Base-by-base conservation (phyloP, 2,329 filamentous ascomycete genomes). In the Phialocephala sp. region DNA sequence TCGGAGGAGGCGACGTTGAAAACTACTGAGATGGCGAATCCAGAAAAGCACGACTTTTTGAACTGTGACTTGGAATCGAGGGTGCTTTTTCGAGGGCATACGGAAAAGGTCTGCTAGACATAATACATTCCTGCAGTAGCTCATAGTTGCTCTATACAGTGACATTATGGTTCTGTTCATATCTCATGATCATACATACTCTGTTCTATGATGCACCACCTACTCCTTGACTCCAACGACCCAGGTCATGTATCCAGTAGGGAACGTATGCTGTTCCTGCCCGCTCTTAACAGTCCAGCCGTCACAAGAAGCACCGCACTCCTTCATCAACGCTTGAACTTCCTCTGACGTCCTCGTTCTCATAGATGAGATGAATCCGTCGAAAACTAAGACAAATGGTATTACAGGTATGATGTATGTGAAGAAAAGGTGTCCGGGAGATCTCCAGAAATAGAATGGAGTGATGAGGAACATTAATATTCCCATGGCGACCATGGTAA, bases 311-410 rank as follows among this genome's bases (percentile, higher is more conserved):
- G 80, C 82, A 12, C 81, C 83, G 72, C 84, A 86, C 4, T 79
- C 80, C 63, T 83, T 81, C 68, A 92, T 76, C 70, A 93, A 75
- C 0, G 74, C 74, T 74, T 88, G 80, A 5, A 92, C 84, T 77
- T 93, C 91, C 15, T 84, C 82, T 0, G 88, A 82, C 4, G 86
- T 91, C 63, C 91, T 83, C 8, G 89, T 91, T 52, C 91, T 80
- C 70, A 93, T 74, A 45, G 85, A 85, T 11, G 88, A 91, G 57
- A 92, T 82, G 64, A 86, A 79, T 2, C 91, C 91, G 76, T 93
- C 91, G 72, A 90, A 89, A 0, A 87, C 82, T 20, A 92, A 78
- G 9, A 91, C 85, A 66, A 90, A 84, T 0, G 91, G 90, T 18
- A 92, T 77, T 14, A 92, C 78, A 0, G 90, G 91, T 8, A 91